These are phyloP conservation scores for Metschnikowia sp. DNA, from an alignment of 805 yeast genomes.

Conservation along the genomic window DNA sequence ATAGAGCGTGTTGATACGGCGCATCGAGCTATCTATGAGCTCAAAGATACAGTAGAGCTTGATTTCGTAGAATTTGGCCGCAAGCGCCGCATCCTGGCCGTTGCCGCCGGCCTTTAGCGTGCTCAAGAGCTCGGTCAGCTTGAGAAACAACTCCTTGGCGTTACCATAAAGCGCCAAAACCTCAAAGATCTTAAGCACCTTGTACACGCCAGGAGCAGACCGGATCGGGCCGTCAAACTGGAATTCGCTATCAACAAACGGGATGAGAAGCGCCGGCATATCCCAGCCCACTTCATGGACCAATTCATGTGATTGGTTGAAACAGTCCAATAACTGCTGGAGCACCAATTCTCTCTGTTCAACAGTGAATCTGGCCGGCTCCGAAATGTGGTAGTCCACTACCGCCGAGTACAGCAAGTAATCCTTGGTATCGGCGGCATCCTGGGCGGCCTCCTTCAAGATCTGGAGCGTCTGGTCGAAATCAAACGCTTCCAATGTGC, in stretches of 20 bases:
- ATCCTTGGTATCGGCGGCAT: constrained; percentile 49
- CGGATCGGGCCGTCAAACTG: constrained; percentile 28
- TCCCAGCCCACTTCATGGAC: constrained; percentile 86
- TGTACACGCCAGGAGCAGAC: constrained; percentile 36
- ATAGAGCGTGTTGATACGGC: constrained; percentile 60
- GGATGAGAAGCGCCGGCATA: constrained; percentile 64
- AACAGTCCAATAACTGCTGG: constrained; percentile 39
- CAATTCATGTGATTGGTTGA: constrained; percentile 46
- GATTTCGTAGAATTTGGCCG: constrained; percentile 43
- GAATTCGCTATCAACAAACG: constrained; percentile 44
- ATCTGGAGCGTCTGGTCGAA: constrained; percentile 26
- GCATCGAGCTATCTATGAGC: constrained; percentile 54
- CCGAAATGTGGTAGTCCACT: constrained; percentile 55
- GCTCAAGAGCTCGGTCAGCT: constrained; percentile 62
- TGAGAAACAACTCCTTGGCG: constrained; percentile 74
- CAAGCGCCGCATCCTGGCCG: constrained; percentile 5
- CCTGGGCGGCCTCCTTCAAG: constrained; percentile 30
- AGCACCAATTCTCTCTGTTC: constrained; percentile 53
- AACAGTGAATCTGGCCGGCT: constrained; percentile 42
- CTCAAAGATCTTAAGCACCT: constrained; percentile 52
- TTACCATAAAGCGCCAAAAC: constrained; percentile 67
- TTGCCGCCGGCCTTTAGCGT: constrained; percentile 27
- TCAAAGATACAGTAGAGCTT: constrained; percentile 68
- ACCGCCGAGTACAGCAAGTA: constrained; percentile 70
- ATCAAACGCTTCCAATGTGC: constrained; percentile 15